A percentile compares a stretch with the other conserved stretches of the same genome.
phyloP scores from a whole-genome alignment of 257 asterid species.

The Forsythia viridissima region DNA sequence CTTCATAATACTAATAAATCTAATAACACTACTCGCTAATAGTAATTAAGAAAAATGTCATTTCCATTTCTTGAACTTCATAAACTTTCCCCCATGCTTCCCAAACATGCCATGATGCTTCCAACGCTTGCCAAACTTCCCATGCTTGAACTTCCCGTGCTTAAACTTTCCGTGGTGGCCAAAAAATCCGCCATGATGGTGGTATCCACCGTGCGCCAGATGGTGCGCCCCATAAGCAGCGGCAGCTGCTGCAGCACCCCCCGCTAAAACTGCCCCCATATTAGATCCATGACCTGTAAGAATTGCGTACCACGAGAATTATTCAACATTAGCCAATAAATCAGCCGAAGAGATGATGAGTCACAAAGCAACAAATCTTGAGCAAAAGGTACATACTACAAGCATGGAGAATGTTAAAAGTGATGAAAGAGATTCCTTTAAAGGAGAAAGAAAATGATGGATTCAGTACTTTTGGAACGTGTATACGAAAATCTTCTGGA shows the following conservation, averaged over 20 bases:
- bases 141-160: conserved; percentile 74
- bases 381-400: no score
- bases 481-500: not conserved
- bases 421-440: not conserved
- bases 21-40: not conserved
- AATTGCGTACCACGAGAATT: conserved; percentile 9
- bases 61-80: conserved; percentile 63
- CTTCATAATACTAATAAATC: not conserved
- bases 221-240: conserved; percentile 91
- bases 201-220: conserved; percentile 60
- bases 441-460: not conserved
- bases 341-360: not conserved
- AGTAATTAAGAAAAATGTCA: conserved; percentile 13
- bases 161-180: conserved; percentile 48
- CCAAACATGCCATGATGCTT: conserved; percentile 66
- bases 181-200: conserved; percentile 48
- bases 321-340: not conserved
- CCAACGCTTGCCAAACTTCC: conserved; percentile 67
- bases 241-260: conserved; percentile 69
- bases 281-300: conserved; percentile 51
- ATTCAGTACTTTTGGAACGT: not conserved
- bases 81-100: conserved; percentile 30
- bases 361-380: not conserved
- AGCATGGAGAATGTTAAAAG: not conserved
- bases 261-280: conserved; percentile 67